Percentiles rank a stretch among this genome's conserved stretches.
phyloP scores from a whole-genome alignment of 78 protist species.

The Dictyostelium firmibasis region DNA sequence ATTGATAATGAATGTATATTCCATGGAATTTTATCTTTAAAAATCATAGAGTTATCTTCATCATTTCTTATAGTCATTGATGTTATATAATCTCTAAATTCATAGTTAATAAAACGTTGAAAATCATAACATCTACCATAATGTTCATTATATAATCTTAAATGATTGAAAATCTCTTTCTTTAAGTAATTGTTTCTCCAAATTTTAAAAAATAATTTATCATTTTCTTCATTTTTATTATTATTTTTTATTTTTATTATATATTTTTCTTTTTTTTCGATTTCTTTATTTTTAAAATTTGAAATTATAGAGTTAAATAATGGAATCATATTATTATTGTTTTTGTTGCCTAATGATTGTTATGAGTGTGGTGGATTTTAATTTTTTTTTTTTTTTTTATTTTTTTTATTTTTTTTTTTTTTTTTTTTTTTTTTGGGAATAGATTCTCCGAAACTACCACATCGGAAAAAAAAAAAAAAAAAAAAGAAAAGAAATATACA shows the following conservation, averaged over 20 bases:
- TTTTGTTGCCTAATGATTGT: too few relatives aligned
- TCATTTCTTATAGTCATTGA: background rate
- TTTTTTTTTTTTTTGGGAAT: too few relatives aligned
- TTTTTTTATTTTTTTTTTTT: too few relatives aligned
- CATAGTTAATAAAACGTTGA: background rate
- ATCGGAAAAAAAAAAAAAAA: too few relatives aligned
- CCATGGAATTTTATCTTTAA: background rate
- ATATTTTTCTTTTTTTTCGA: background rate
- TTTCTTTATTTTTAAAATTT: too few relatives aligned
- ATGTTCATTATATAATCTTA: background rate
- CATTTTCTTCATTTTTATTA: background rate
- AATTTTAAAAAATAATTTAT: background rate
- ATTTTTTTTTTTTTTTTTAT: too few relatives aligned
- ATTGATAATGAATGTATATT: background rate
- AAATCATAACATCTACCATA: background rate
- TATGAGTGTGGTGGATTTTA: too few relatives aligned
- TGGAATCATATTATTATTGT: background rate
- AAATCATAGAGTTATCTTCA: background rate
- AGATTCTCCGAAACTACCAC: too few relatives aligned
- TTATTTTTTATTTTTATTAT: too few relatives aligned
- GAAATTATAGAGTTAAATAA: background rate
- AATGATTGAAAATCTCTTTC: background rate
- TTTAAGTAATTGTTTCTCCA: background rate
- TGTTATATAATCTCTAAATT: background rate
- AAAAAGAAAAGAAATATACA: too few relatives aligned